Conservation (phyloP, 2,329 filamentous ascomycete genomes). For the Talaromyces albobiverticillius region DNA sequence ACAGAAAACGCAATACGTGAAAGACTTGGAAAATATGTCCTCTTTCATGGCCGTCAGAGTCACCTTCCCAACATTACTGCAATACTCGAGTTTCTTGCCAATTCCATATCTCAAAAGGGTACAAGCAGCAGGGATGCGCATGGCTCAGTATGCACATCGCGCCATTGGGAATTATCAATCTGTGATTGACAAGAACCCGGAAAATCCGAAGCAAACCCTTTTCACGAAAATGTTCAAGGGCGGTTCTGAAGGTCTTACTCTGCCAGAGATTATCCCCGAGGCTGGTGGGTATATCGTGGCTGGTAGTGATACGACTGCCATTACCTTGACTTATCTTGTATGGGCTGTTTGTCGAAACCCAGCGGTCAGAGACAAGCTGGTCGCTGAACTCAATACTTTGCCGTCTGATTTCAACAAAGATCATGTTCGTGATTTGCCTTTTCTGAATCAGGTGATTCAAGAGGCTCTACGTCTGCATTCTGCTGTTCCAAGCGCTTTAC, state of each 20-base stretch:
- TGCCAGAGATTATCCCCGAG: conserved; percentile 38
- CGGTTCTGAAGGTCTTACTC: conserved; percentile 20
- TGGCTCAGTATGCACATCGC: conserved; percentile 22
- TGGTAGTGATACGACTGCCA: conserved; percentile 53
- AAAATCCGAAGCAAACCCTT: conserved; percentile 33
- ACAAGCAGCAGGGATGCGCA: conserved; percentile 19
- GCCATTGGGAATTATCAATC: conserved; percentile 25
- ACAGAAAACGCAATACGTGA: conserved; percentile 43
- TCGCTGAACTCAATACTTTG: conserved; percentile 43
- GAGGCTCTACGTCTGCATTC: conserved; percentile 59
- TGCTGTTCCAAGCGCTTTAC: conserved; percentile 56
- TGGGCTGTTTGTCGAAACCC: conserved; percentile 32
- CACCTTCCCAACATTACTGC: conserved; percentile 24
- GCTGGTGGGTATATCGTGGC: conserved; percentile 49
- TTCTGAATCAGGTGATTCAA: conserved; percentile 56
- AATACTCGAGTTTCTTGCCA: conserved; percentile 21
- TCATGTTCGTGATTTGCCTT: conserved; percentile 50
- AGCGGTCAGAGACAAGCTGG: conserved; percentile 44
- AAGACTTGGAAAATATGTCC: conserved; percentile 28
- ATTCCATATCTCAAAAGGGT: conserved; percentile 23
- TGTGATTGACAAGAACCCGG: conserved; percentile 19
- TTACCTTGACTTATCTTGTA: conserved; percentile 49
- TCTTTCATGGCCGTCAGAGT: conserved; percentile 8
- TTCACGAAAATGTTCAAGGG: conserved; percentile 37
- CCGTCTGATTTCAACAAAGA: conserved; percentile 36